Evolutionary conservation across 2,329 filamentous ascomycete genomes (phyloP), one percentile per base, ranked within the genome.

Genomic region (Clarireedia sp.): DNA sequence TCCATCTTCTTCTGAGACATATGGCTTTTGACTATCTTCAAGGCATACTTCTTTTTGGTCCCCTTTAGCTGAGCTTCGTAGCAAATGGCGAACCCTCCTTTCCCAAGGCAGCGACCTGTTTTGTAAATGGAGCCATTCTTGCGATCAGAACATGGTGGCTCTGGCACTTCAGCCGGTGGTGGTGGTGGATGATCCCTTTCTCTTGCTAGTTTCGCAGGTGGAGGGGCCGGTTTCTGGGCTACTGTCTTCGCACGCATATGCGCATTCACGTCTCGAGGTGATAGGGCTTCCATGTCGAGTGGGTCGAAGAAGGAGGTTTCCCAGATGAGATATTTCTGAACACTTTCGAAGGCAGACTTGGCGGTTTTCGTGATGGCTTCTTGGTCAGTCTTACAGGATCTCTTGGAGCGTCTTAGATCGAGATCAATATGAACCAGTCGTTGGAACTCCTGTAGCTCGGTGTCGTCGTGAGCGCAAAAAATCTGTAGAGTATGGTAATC

Each of bases 1-100:
- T 89, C 86, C 79, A 91, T 86, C 71, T 90, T 70, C 61, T 69
- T 91, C 57, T 81, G 74, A 7, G 86, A 86, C 87, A 91, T 91
- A 67, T 86, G 82, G 65, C 86, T 88, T 73, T 85, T 88, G 67
- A 92, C 88, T 67, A 92, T 89, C 75, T 92, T 92, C 64, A 92
- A 75, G 45, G 88, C 88, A 68, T 83, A 86, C 62, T 79, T 79
- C 66, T 85, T 83, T 65, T 80, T 85, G 5, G 81, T 81, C 10
- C 84, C 81, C 51, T 82, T 75, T 54, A 87, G 73, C 63, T 85
- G 81, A 48, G 85, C 87, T 63, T 84, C 81, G 67, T 91, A 87
- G 73, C 87, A 91, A 59, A 91, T 86, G 61, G 88, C 88, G 67
- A 92, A 92, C 9, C 88, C 88, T 47, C 88, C 88, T 71, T 89